Conservation (phyloP, 2,329 filamentous ascomycete genomes). For the Cadophora sp. region DNA sequence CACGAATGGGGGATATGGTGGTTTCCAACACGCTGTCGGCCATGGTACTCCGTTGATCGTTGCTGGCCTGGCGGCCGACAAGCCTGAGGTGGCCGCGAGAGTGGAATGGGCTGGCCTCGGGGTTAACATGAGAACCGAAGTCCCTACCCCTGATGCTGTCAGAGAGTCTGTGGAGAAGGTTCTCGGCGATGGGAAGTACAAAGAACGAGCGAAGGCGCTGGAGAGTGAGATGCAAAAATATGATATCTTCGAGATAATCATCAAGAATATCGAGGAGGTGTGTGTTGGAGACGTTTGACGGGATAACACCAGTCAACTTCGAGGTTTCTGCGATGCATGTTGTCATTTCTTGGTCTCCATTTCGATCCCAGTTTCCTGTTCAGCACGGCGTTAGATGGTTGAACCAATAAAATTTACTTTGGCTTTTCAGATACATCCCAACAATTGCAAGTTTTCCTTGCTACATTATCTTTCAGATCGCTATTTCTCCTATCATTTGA, state of each 20-base stretch:
- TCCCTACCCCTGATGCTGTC: conserved; percentile 18
- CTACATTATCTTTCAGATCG: too few species aligned
- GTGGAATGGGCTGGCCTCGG: conserved; percentile 45
- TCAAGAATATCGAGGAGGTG: conserved; percentile 25
- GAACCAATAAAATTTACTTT: too few species aligned
- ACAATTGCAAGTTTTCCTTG: too few species aligned
- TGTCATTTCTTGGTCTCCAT: too few species aligned
- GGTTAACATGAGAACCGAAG: conserved; percentile 42
- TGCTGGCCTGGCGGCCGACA: conserved; percentile 46
- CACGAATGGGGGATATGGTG: conserved; percentile 49
- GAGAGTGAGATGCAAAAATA: conserved; percentile 29
- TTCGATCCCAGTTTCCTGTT: too few species aligned
- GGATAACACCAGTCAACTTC: too few species aligned
- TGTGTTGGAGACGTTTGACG: background rate
- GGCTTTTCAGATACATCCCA: too few species aligned
- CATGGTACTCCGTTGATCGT: conserved; percentile 47
- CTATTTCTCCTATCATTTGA: too few species aligned
- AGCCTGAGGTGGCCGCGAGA: conserved; percentile 44
- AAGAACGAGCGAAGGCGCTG: conserved; percentile 24
- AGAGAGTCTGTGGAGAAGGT: conserved; percentile 24
- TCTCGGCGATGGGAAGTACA: conserved; percentile 25
- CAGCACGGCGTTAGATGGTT: too few species aligned
- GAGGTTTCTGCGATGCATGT: too few species aligned
- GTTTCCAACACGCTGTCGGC: conserved; percentile 45
- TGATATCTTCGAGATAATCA: conserved; percentile 27